These are phyloP conservation scores for Drosera capensis DNA, from an alignment of 148 eudicot species.

Conservation along the genomic window DNA sequence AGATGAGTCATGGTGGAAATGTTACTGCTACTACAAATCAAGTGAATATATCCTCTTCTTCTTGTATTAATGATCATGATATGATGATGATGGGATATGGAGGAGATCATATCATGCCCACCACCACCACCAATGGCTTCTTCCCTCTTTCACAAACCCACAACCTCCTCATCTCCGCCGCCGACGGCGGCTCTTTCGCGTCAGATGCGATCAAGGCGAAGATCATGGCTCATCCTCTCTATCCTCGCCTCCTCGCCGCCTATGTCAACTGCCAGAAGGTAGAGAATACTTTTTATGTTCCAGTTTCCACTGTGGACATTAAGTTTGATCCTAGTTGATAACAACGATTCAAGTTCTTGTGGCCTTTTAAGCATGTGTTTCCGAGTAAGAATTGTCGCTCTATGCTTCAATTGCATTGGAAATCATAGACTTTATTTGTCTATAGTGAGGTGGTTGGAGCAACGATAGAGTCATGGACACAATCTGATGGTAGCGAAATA, in stretches of 20 bases:
- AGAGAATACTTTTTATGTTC: background rate
- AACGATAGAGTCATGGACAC: no score
- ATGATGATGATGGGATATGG: constrained; percentile 49
- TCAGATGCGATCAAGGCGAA: constrained; percentile 52
- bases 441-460: no score
- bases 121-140: no score
- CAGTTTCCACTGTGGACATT: background rate
- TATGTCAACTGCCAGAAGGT: constrained; percentile 80
- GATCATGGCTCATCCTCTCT: constrained; percentile 89
- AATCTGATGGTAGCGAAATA: no score
- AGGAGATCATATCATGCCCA: constrained; percentile 12
- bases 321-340: background rate
- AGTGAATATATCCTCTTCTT: no score
- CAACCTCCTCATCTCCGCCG: no score
- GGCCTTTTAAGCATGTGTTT: background rate
- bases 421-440: no score
- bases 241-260: constrained; percentile 70
- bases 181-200: constrained; percentile 3
- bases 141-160: no score
- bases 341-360: background rate
- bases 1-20: constrained; percentile 12
- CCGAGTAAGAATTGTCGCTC: background rate
- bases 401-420: no score
- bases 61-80: constrained; percentile 7
- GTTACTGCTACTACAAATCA: no score